Evolutionary conservation across 106 monocot species (phyloP).

Genomic region (Phalaenopsis equestris): DNA sequence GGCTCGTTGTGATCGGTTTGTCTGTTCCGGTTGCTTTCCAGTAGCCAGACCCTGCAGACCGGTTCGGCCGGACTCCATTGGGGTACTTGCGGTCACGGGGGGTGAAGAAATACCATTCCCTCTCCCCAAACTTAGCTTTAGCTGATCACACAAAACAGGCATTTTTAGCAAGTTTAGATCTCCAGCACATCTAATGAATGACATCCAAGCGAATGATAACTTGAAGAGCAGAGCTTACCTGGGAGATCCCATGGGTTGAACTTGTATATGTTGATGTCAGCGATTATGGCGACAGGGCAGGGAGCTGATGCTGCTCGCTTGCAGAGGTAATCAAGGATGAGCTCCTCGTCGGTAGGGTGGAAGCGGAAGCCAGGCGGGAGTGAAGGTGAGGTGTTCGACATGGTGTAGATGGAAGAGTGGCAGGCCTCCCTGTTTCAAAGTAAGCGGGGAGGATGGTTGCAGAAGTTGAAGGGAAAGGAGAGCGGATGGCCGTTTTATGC

Average conservation of each 20-base stretch:
- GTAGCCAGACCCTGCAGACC: constrained; percentile 25
- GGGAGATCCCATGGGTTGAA: constrained; percentile 34
- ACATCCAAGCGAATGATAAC: no score
- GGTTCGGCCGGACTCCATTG: constrained; percentile 21
- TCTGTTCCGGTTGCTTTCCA: constrained; percentile 38
- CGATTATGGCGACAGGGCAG: constrained; percentile 25
- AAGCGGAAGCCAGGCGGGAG: constrained; percentile 37
- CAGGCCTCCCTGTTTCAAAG: neutral
- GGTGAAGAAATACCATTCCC: constrained; percentile 34
- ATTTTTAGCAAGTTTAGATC: neutral
- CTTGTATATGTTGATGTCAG: constrained; percentile 34
- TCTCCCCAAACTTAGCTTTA: constrained; percentile 25
- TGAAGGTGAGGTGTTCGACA: constrained; percentile 10
- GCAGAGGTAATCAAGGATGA: constrained; percentile 30
- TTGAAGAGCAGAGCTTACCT: constrained; percentile 7
- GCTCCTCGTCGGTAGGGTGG: constrained; percentile 35
- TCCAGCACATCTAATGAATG: no score
- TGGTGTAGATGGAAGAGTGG: neutral
- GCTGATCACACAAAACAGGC: constrained; percentile 1
- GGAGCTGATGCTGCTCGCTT: constrained; percentile 9
- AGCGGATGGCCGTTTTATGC: neutral
- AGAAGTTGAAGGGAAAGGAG: neutral
- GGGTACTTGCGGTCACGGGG: constrained; percentile 28
- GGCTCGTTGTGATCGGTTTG: constrained; percentile 16
- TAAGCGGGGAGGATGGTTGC: neutral